Evolutionary conservation across 2,329 filamentous ascomycete species (phyloP).

Genomic region (Sarocladiaceae sp.): DNA sequence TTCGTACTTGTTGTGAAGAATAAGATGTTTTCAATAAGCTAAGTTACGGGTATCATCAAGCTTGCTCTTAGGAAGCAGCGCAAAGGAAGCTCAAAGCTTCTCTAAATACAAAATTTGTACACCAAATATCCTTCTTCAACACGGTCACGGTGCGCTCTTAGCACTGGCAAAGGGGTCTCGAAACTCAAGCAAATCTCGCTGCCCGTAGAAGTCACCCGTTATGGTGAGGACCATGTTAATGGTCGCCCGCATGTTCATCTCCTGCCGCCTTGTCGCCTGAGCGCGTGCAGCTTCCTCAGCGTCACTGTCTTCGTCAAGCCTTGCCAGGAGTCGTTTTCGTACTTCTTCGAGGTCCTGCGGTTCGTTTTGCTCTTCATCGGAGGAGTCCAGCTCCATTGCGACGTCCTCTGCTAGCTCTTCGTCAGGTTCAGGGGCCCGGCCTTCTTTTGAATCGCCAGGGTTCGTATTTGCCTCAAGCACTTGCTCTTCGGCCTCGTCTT

Average conservation of each 20-base stretch:
- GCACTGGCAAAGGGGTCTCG: conserved; percentile 51
- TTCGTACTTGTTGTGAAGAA: neutral
- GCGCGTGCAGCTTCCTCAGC: conserved; percentile 20
- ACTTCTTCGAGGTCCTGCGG: conserved; percentile 38
- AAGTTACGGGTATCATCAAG: neutral
- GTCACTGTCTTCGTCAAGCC: conserved; percentile 30
- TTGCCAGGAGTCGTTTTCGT: conserved; percentile 43
- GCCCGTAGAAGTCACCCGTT: conserved; percentile 83
- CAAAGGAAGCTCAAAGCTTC: neutral
- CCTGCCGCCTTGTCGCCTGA: conserved; percentile 28
- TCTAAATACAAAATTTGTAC: neutral
- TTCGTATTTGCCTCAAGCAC: conserved; percentile 19
- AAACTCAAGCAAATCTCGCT: conserved; percentile 77
- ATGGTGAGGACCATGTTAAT: conserved; percentile 90
- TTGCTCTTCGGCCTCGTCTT: conserved; percentile 40
- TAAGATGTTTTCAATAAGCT: neutral
- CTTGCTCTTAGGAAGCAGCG: neutral
- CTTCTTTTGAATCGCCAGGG: conserved; percentile 14
- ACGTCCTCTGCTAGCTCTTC: conserved; percentile 26
- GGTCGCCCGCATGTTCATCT: conserved; percentile 60
- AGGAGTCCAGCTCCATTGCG: conserved; percentile 39
- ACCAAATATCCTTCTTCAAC: neutral
- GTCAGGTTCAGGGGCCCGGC: conserved; percentile 12
- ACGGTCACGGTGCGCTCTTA: neutral
- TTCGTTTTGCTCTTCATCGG: conserved; percentile 33